Percentiles rank a stretch among this genome's conserved stretches.
Conservation (phyloP, 1,284 basidiomycete species). For the Schizophyllum amplum region DNA sequence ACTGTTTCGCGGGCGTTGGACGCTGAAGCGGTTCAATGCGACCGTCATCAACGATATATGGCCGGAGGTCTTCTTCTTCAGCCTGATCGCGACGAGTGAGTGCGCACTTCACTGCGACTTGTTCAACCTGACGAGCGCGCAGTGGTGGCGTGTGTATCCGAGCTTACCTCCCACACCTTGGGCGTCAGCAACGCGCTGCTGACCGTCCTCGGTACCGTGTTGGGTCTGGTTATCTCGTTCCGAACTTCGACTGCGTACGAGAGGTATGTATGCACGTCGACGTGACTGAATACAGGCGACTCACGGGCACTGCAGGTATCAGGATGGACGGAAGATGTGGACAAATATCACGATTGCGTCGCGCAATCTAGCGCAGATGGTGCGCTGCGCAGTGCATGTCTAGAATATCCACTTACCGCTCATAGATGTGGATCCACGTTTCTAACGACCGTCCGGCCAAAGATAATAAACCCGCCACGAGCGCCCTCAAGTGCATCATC, state of each 20-base stretch:
- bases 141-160: conserved; percentile 48
- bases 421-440: conserved; percentile 57
- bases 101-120: conserved; percentile 6
- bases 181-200: conserved; percentile 39
- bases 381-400: conserved; percentile 16
- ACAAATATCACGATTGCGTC: conserved; percentile 45
- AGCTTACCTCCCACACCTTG: conserved; percentile 34
- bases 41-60: conserved; percentile 59
- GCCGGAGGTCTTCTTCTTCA: conserved; percentile 52
- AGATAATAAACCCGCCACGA: conserved; percentile 32
- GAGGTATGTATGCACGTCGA: conserved; percentile 32
- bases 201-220: conserved; percentile 58
- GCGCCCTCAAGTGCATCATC: conserved; percentile 27
- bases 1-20: conserved; percentile 35
- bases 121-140: conserved; percentile 1
- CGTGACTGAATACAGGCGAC: background rate
- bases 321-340: conserved; percentile 58
- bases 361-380: conserved; percentile 46
- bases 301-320: conserved; percentile 40
- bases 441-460: conserved; percentile 37
- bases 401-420: background rate
- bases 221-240: conserved; percentile 64
- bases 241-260: conserved; percentile 65
- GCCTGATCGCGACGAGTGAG: conserved; percentile 45
- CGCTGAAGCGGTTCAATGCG: conserved; percentile 46